Percentiles rank a stretch among this genome's conserved stretches.
Conservation (phyloP, 495 filamentous ascomycete species). For the Astrothelium macrocarpum region DNA sequence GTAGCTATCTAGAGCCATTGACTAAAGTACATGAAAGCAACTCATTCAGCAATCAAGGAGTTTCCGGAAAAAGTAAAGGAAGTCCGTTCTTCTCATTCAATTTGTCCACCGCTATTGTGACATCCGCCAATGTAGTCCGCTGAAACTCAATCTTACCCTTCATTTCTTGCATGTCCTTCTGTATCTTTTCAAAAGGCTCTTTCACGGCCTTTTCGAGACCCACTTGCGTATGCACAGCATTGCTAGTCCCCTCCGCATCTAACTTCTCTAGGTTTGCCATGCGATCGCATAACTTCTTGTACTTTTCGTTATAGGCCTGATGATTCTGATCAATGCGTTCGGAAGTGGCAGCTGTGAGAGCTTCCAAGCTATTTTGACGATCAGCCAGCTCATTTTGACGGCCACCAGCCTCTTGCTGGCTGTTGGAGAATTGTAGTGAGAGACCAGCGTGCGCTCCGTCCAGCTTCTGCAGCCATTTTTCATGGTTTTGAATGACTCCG, state of each 20-base stretch:
- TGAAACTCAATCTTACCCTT: background rate
- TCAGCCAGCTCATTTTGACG: too few species aligned
- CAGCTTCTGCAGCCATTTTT: background rate
- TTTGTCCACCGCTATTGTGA: background rate
- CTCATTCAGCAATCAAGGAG: background rate
- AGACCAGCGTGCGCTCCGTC: background rate
- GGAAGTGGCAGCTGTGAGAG: too few species aligned
- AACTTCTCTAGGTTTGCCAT: background rate
- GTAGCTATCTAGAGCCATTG: too few species aligned
- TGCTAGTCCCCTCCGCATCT: background rate
- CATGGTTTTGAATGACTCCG: background rate
- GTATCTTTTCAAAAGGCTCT: background rate
- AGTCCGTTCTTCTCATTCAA: background rate
- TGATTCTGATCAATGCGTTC: background rate
- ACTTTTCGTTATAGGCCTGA: background rate
- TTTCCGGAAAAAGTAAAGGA: background rate
- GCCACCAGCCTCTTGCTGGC: too few species aligned
- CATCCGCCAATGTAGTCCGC: background rate
- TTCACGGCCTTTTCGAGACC: background rate
- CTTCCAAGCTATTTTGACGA: too few species aligned
- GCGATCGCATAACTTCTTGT: background rate
- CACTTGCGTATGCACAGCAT: background rate
- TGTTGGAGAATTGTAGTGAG: background rate
- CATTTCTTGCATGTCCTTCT: background rate
- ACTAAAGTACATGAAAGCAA: too few species aligned